Evolutionary conservation across 495 filamentous ascomycete species (phyloP), one percentile per base, ranked within the genome.

Genomic region (Podospora didyma): DNA sequence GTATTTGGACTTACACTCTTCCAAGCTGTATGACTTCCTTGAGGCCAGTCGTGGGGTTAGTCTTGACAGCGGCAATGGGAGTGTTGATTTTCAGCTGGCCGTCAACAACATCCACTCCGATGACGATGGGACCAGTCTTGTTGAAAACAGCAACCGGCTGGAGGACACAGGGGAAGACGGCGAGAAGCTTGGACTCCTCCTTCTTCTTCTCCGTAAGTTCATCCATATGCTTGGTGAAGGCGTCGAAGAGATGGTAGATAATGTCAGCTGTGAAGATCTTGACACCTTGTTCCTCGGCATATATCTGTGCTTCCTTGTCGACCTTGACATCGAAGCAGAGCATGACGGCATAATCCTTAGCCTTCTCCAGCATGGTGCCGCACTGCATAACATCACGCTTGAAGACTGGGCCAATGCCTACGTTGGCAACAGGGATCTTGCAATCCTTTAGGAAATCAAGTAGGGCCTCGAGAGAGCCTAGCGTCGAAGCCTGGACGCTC

Each of bases 261-360:
- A 99, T 99, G 63, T 99, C 92, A 6, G 95, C 95, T 0, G 90
- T 96, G 78, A 97, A 97, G 66, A 99, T 90, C 81, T 96, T 99
- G 69, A 99, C 89, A 28, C 93, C 93, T 39, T 96, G 84, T 52
- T 97, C 92, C 10, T 96, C 89, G 41, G 95, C 95, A 62, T 97
- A 96, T 14, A 80, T 80, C 63, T 86, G 82, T 1, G 95, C 95
- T 65, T 99, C 95, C 72, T 96, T 97, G 73, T 99, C 95, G 21
- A 99, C 89, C 77, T 96, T 96, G 71, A 99, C 95, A 68, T 99
- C 95, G 79, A 99, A 99, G 70, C 95, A 97, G 19, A 99, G 86
- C 95, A 99, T 99, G 70, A 97, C 91, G 22, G 95, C 95, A 58
- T 86, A 95, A 69, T 99, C 94, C 63, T 90, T 91, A 45, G 86